These are phyloP conservation scores for Fusarium staphyleae DNA, from an alignment of 2,329 filamentous ascomycete species.

Conservation along the genomic window DNA sequence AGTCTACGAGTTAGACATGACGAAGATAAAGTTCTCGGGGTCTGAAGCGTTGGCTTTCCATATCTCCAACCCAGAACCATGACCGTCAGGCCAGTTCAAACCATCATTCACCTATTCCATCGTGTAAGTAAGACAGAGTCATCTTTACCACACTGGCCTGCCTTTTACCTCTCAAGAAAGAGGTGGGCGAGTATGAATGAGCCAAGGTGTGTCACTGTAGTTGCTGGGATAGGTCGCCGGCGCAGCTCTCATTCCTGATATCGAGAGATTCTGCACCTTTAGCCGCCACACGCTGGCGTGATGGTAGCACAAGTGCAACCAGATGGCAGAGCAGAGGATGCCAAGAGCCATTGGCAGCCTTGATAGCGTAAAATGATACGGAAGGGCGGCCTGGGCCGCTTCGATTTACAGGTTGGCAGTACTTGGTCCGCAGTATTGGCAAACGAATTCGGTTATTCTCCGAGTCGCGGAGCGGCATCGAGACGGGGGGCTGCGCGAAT, in stretches of 20 bases:
- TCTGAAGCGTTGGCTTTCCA: too few relatives aligned
- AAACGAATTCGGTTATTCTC: not conserved
- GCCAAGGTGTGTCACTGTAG: not conserved
- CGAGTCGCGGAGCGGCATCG: not conserved
- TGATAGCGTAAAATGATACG: not conserved
- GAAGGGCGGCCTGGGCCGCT: not conserved
- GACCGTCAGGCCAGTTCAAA: too few relatives aligned
- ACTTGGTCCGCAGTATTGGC: not conserved
- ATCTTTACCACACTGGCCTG: not conserved
- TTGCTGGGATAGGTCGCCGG: slow-evolving; percentile 9
- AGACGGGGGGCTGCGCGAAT: slow-evolving; percentile 26
- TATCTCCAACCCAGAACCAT: too few relatives aligned
- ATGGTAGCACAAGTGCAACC: slow-evolving; percentile 20
- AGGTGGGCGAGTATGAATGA: not conserved
- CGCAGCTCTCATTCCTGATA: slow-evolving; percentile 2
- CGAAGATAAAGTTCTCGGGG: not conserved
- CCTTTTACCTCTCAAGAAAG: not conserved
- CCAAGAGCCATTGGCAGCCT: slow-evolving; percentile 2
- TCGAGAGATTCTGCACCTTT: slow-evolving; percentile 26
- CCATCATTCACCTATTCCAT: too few relatives aligned
- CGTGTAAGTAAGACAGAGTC: not conserved
- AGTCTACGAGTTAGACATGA: not conserved
- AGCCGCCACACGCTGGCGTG: slow-evolving; percentile 1
- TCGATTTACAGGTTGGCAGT: not conserved
- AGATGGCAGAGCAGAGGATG: slow-evolving; percentile 4